Percentiles rank a stretch among this genome's conserved stretches.
Conservation (phyloP, 202 grass and related monocot species). For the Setaria viridis region DNA sequence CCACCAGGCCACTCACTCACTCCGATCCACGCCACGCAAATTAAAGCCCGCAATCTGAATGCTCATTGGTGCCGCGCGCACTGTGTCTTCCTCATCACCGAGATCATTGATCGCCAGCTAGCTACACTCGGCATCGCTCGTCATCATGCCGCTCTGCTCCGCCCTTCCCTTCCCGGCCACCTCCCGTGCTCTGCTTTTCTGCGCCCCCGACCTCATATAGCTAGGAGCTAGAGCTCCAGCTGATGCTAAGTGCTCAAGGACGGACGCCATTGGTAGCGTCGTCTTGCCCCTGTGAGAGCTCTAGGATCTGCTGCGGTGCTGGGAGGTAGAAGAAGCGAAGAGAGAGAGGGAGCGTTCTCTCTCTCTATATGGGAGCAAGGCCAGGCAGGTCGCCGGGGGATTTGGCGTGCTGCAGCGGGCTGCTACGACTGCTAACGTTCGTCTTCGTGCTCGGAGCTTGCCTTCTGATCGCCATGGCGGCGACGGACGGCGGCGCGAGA, state of each 20-base stretch:
- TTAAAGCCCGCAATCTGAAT: conserved; percentile 36
- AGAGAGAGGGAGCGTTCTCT: background rate
- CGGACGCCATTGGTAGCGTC: background rate
- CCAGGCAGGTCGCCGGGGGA: conserved; percentile 44
- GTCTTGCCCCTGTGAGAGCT: background rate
- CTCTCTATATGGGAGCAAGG: conserved; percentile 55
- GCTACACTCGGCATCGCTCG: conserved; percentile 18
- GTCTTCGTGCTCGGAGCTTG: conserved; percentile 37
- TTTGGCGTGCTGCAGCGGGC: conserved; percentile 45
- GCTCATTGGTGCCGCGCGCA: background rate
- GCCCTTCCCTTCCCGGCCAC: background rate
- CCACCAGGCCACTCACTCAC: background rate
- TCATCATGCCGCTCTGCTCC: conserved; percentile 45
- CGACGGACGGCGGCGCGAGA: background rate
- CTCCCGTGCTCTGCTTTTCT: conserved; percentile 42
- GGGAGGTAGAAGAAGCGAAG: background rate
- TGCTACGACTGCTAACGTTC: background rate
- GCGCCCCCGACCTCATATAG: conserved; percentile 35
- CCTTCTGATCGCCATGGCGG: conserved; percentile 46
- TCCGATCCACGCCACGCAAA: background rate
- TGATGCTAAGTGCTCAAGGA: background rate
- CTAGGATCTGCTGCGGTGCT: background rate
- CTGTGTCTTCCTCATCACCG: background rate
- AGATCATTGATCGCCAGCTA: conserved; percentile 38
- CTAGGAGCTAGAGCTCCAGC: background rate